Base-by-base conservation (phyloP, 2,329 filamentous ascomycete genomes). In the Alternaria atra region DNA sequence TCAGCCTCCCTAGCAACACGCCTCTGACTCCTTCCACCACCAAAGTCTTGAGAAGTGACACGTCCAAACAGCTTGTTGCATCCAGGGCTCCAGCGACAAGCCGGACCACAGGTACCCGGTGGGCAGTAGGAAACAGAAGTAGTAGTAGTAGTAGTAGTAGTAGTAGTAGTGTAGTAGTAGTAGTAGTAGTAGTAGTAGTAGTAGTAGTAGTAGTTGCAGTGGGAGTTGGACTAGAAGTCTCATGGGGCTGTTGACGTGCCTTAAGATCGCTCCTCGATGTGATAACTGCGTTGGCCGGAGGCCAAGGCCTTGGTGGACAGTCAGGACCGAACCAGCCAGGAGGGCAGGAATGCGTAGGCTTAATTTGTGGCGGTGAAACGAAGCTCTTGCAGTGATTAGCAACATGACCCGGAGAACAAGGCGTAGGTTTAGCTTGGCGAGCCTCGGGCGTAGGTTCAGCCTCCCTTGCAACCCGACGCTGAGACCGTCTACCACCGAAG, bases 221-320 rank as follows among this genome's bases (percentile, higher is more conserved):
- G 20, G 0, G 0, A 23, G 17, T 1, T 9, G 39, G 23, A 23
- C 10, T 17, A 15, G 39, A 23, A 15, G 17, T 15, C 1, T 42
- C 5, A 10, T 42, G 17, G 1, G 39, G 17, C 0, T 13, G 0
- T 5, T 1, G 20, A 4, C 17, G 17, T 7, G 20, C 20, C 20
- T 20, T 2, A 20, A 20, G 20, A 20, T 20, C 20, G 20, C 20
- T 20, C 20, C 20, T 20, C 20, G 6, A 12, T 0, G 29, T 47
- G n/a, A 20, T 5, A 1, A 2, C 29, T 6, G 3, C 12, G 6
- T 7, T 9, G n/a, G 17, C 37, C 5, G 37, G 17, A 10, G 35
- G 35, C 35, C 35, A 12, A 1, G 15, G 43, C 6, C 9, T 30
- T 1, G 27, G 43, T 23, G 44, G 44, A 12, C 44, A 48, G 7